These are phyloP conservation scores for Akanthomyces dipterigenus DNA, from an alignment of 2,329 filamentous ascomycete species.

Conservation along the genomic window DNA sequence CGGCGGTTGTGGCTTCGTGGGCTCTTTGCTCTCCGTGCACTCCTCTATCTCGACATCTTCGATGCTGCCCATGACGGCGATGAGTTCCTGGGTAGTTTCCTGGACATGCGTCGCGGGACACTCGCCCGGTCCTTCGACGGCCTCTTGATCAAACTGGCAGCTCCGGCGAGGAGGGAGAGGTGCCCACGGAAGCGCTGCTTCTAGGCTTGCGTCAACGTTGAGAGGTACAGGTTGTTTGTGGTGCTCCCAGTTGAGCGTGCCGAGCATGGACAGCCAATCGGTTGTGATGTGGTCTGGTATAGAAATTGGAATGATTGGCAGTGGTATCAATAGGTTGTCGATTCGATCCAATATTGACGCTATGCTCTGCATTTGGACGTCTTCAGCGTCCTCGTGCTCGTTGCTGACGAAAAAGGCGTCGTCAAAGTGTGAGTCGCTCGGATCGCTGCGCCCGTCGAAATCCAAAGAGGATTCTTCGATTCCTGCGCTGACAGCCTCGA, in stretches of 20 bases:
- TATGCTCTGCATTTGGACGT: neutral
- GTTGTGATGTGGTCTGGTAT: neutral
- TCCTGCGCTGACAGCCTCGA: neutral
- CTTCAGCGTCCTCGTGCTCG: neutral
- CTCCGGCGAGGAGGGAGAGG: neutral
- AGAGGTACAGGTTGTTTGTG: neutral
- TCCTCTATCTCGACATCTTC: neutral
- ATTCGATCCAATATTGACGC: neutral
- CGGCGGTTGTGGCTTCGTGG: neutral
- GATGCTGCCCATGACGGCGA: neutral
- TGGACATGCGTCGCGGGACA: no score
- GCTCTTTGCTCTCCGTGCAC: neutral
- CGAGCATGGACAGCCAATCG: no score
- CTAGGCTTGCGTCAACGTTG: neutral
- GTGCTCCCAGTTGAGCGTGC: neutral
- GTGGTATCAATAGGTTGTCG: neutral
- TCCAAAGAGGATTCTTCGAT: neutral
- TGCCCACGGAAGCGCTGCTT: constrained; percentile 1
- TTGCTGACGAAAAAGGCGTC: neutral
- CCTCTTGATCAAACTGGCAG: neutral
- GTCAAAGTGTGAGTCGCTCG: neutral
- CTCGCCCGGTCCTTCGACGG: neutral
- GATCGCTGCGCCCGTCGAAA: no score
- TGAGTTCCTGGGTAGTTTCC: neutral
- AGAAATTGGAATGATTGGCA: neutral